These are phyloP conservation scores for Oropetium thomaeum DNA, from an alignment of 176 grass and related monocot genomes.

Conservation along the genomic window DNA sequence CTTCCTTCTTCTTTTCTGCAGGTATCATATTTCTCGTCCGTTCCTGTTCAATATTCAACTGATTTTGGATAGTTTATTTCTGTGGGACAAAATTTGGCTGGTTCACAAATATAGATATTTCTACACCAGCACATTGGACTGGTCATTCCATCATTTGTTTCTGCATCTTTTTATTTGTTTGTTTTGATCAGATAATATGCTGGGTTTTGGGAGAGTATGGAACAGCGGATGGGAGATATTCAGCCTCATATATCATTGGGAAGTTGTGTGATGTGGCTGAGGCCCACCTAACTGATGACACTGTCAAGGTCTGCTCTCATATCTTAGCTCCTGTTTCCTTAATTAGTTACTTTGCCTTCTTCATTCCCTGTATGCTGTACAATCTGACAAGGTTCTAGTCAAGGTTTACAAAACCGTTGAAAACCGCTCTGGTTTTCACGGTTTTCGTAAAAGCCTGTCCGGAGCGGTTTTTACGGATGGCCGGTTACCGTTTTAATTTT, in stretches of 20 bases:
- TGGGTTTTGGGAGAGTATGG: slow-evolving; percentile 99
- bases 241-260: slow-evolving; percentile 87
- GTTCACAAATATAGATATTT: neutral
- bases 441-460: too few species aligned
- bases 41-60: slow-evolving; percentile 18
- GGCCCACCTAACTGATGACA: slow-evolving; percentile 92
- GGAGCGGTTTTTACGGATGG: too few species aligned
- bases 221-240: slow-evolving; percentile 84
- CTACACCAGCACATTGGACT: neutral
- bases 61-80: slow-evolving; percentile 14
- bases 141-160: neutral
- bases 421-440: too few species aligned
- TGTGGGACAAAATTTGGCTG: neutral
- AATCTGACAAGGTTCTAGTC: neutral
- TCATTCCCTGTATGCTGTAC: neutral
- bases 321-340: neutral
- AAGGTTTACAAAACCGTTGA: too few species aligned
- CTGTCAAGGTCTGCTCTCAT: slow-evolving; percentile 66
- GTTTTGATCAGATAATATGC: slow-evolving; percentile 79
- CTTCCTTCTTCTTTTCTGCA: slow-evolving; percentile 98
- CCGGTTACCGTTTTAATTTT: too few species aligned
- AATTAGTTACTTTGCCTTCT: slow-evolving; percentile 3
- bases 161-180: slow-evolving; percentile 5
- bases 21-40: slow-evolving; percentile 43
- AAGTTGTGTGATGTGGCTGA: slow-evolving; percentile 96